phyloP scores from a whole-genome alignment of 1,139 yeast genomes.

The Keqinozyma sinolaborantium region DNA sequence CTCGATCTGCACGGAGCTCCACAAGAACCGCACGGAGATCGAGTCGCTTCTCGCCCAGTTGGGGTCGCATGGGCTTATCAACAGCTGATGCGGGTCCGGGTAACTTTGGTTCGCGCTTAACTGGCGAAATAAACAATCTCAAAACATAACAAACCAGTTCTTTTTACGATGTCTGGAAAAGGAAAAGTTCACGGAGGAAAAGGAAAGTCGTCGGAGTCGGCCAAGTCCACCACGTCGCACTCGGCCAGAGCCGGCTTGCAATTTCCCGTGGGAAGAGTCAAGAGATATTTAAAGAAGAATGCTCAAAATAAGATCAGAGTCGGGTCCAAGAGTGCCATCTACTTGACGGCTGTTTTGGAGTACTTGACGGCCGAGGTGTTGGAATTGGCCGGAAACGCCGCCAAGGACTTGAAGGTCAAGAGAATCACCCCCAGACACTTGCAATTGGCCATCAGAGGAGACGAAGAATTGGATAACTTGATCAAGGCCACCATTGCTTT shows the following conservation, averaged over 20 bases:
- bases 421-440: slow-evolving; percentile 98
- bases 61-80: slow-evolving; percentile 42
- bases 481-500: slow-evolving; percentile 97
- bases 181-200: slow-evolving; percentile 98
- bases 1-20: slow-evolving; percentile 67
- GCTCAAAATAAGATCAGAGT: slow-evolving; percentile 95
- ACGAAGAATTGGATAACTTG: slow-evolving; percentile 94
- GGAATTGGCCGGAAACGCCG: slow-evolving; percentile 99
- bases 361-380: slow-evolving; percentile 97
- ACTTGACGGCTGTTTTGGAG: slow-evolving; percentile 94
- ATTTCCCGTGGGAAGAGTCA: slow-evolving; percentile 98
- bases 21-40: slow-evolving; percentile 53
- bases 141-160: slow-evolving; percentile 4
- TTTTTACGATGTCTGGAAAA: slow-evolving; percentile 59
- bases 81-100: slow-evolving; percentile 18
- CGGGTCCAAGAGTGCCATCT: slow-evolving; percentile 96
- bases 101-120: neutral
- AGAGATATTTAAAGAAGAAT: slow-evolving; percentile 86
- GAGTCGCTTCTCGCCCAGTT: slow-evolving; percentile 43
- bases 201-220: slow-evolving; percentile 78
- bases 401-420: slow-evolving; percentile 95
- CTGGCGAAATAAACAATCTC: slow-evolving; percentile 4
- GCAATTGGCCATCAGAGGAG: slow-evolving; percentile 98
- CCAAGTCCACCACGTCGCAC: slow-evolving; percentile 73
- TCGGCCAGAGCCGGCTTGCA: slow-evolving; percentile 97